Conservation (phyloP, 2,329 filamentous ascomycete species). For the Talaromyces sp. region DNA sequence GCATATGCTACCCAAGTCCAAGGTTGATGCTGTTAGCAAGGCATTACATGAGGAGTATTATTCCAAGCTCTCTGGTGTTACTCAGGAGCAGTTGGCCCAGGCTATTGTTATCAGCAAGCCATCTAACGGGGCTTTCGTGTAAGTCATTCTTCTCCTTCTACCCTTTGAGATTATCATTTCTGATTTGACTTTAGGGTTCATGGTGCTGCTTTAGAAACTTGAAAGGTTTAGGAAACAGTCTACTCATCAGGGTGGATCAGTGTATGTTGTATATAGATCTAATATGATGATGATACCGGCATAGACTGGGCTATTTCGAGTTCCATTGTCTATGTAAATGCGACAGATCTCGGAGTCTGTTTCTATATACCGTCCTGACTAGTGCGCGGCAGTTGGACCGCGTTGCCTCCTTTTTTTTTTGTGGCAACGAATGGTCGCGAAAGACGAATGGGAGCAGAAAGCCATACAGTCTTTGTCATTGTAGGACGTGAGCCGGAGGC, state of each 20-base stretch:
- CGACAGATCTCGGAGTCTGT: neutral
- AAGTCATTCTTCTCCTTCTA: conserved; percentile 20
- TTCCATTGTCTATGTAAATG: neutral
- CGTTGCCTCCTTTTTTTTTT: neutral
- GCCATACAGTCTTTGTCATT: neutral
- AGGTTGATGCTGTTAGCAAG: conserved; percentile 71
- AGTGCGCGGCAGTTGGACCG: neutral
- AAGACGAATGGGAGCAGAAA: neutral
- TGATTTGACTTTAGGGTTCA: conserved; percentile 14
- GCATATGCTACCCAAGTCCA: conserved; percentile 81
- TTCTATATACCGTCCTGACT: neutral
- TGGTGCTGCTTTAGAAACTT: conserved; percentile 15
- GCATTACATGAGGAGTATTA: conserved; percentile 84
- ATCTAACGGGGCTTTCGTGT: conserved; percentile 44
- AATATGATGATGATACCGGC: neutral
- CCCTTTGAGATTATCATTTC: neutral
- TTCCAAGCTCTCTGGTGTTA: conserved; percentile 62
- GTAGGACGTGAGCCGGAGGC: neutral
- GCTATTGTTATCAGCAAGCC: conserved; percentile 89
- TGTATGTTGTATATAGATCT: neutral
- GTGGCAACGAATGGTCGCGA: neutral
- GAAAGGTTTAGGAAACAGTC: neutral
- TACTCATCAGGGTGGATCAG: neutral
- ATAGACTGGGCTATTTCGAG: neutral
- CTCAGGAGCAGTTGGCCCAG: conserved; percentile 67